Percentiles rank a stretch among this genome's conserved stretches.
These are phyloP conservation scores for Hymenoscyphus linearis DNA, from an alignment of 2,329 filamentous ascomycete genomes.

Conservation along the genomic window DNA sequence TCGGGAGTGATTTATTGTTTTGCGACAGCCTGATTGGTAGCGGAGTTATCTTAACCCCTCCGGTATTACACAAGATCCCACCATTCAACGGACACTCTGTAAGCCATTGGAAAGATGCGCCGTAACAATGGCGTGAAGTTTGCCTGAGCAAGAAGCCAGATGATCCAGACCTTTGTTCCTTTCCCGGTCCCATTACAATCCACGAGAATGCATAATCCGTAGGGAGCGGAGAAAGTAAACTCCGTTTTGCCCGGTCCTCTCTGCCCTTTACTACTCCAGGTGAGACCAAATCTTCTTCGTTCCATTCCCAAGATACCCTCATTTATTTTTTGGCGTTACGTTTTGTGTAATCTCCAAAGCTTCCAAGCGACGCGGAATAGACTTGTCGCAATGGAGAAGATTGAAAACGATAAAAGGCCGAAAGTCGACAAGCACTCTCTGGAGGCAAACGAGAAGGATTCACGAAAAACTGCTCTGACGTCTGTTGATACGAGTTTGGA, in stretches of 20 bases:
- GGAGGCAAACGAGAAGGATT: background rate
- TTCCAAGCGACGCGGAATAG: background rate
- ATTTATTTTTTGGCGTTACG: background rate
- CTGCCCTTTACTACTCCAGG: background rate
- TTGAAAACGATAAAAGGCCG: background rate
- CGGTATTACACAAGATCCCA: background rate
- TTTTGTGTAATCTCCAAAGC: background rate
- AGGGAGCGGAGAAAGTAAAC: background rate
- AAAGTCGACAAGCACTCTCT: background rate
- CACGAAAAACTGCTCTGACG: background rate
- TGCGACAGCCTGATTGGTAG: background rate
- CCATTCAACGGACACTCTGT: background rate
- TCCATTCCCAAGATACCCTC: background rate
- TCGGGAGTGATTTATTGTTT: too few species aligned
- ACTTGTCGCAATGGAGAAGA: background rate
- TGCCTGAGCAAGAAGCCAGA: background rate
- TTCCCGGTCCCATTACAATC: background rate
- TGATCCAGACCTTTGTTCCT: background rate
- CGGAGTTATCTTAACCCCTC: background rate
- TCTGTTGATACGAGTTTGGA: background rate
- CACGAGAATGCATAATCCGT: background rate
- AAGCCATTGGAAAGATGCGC: background rate
- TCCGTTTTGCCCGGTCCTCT: background rate
- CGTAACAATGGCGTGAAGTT: background rate
- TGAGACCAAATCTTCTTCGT: background rate